phyloP scores from a whole-genome alignment of 1,284 basidiomycete genomes.

The Grifola frondosa region DNA sequence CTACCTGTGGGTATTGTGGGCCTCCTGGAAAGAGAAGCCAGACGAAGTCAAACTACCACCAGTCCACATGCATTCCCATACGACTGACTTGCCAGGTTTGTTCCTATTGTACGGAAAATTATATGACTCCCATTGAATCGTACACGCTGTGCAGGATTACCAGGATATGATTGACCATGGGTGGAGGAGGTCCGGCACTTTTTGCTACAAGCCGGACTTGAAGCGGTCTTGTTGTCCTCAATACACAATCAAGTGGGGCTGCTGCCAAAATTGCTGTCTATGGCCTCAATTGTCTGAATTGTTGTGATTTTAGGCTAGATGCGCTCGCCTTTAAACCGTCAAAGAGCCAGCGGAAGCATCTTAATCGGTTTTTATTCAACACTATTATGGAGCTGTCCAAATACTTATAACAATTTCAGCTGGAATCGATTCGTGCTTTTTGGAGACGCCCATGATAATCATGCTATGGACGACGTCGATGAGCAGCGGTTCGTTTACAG shows the following conservation, averaged over 20 bases:
- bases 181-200: slow-evolving; percentile 85
- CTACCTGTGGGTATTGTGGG: slow-evolving; percentile 45
- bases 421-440: slow-evolving; percentile 76
- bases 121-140: no score
- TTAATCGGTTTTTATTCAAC: slow-evolving; percentile 52
- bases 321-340: slow-evolving; percentile 69
- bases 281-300: background rate
- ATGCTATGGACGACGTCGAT: slow-evolving; percentile 22
- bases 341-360: slow-evolving; percentile 77
- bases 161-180: slow-evolving; percentile 85
- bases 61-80: slow-evolving; percentile 35
- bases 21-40: slow-evolving; percentile 36
- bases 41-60: slow-evolving; percentile 34
- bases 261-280: background rate
- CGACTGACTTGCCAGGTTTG: slow-evolving; percentile 53
- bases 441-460: slow-evolving; percentile 40
- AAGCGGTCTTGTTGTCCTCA: slow-evolving; percentile 86
- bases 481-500: background rate
- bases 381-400: slow-evolving; percentile 50
- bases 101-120: slow-evolving; percentile 1
- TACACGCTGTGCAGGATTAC: slow-evolving; percentile 52
- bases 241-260: slow-evolving; percentile 79
- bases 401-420: slow-evolving; percentile 50
- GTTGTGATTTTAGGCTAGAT: slow-evolving; percentile 57
- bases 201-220: slow-evolving; percentile 85